A percentile compares a stretch with the other conserved stretches of the same genome.
phyloP scores from a whole-genome alignment of 352 stramenopile genomes.

The Pythium vanterpoolii region DNA sequence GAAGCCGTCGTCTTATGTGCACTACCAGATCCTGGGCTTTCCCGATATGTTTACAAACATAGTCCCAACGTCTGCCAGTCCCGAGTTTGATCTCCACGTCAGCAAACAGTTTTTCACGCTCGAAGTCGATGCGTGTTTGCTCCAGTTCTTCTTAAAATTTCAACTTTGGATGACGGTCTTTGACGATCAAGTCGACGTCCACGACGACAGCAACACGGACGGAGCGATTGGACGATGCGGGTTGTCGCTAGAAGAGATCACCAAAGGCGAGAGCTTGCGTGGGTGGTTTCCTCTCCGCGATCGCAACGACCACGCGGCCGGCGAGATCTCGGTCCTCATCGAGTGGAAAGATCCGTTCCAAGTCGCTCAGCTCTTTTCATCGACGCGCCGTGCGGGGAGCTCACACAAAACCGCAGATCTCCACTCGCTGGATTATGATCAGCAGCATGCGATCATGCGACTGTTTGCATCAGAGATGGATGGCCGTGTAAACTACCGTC shows the following conservation, averaged over 20 bases:
- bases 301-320: constrained; percentile 44
- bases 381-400: constrained; percentile 24
- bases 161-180: constrained; percentile 83
- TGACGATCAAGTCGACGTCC: constrained; percentile 61
- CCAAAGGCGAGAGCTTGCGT: constrained; percentile 61
- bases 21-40: constrained; percentile 90
- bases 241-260: constrained; percentile 63
- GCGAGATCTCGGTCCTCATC: constrained; percentile 69
- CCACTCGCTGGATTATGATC: constrained; percentile 61
- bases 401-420: constrained; percentile 27
- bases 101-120: constrained; percentile 66
- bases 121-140: constrained; percentile 66
- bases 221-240: constrained; percentile 74
- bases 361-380: constrained; percentile 49
- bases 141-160: constrained; percentile 84
- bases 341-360: constrained; percentile 80
- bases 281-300: constrained; percentile 75
- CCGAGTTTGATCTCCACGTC: constrained; percentile 70
- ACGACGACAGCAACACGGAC: constrained; percentile 33
- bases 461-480: constrained; percentile 60
- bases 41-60: constrained; percentile 89
- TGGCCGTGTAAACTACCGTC: constrained; percentile 64
- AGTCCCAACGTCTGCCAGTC: constrained; percentile 46
- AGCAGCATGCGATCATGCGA: constrained; percentile 60
- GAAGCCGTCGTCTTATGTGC: constrained; percentile 75